phyloP scores from a whole-genome alignment of 768 basidiomycete species.

The Daedaleopsis nitida region DNA sequence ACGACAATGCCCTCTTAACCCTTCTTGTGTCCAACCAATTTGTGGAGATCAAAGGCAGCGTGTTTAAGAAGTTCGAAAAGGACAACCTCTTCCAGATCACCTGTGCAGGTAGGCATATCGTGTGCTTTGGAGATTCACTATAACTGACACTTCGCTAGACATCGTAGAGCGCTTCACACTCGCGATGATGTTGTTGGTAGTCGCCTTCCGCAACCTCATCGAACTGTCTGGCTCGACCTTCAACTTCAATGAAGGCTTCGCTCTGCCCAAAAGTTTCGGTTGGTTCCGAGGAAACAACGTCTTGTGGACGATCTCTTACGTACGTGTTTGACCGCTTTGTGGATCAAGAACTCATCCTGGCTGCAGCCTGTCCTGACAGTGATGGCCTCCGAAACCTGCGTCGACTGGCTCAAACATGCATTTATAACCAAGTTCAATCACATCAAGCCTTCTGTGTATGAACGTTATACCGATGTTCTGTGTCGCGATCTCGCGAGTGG shows the following conservation, averaged over 20 bases:
- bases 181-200: slow-evolving; percentile 84
- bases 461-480: slow-evolving; percentile 92
- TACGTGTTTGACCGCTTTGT: slow-evolving; percentile 38
- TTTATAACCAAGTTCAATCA: slow-evolving; percentile 99
- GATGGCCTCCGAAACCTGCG: slow-evolving; percentile 86
- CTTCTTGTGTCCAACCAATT: slow-evolving; percentile 97
- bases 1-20: slow-evolving; percentile 93
- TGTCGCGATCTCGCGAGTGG: slow-evolving; percentile 90
- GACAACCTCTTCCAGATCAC: slow-evolving; percentile 98
- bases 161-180: slow-evolving; percentile 98
- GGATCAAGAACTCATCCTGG: background rate
- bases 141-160: slow-evolving; percentile 48
- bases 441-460: slow-evolving; percentile 93
- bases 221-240: slow-evolving; percentile 92
- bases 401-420: slow-evolving; percentile 99
- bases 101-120: slow-evolving; percentile 70
- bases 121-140: background rate
- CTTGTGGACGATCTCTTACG: slow-evolving; percentile 88
- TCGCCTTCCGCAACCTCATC: slow-evolving; percentile 93
- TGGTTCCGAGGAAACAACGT: slow-evolving; percentile 82
- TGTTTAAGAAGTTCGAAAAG: slow-evolving; percentile 99
- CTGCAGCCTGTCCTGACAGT: slow-evolving; percentile 88
- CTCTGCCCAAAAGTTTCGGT: slow-evolving; percentile 81
- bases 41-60: slow-evolving; percentile 98
- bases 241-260: slow-evolving; percentile 68